These are phyloP conservation scores for Sarocladiaceae sp. DNA, from an alignment of 2,329 filamentous ascomycete genomes.

Conservation along the genomic window DNA sequence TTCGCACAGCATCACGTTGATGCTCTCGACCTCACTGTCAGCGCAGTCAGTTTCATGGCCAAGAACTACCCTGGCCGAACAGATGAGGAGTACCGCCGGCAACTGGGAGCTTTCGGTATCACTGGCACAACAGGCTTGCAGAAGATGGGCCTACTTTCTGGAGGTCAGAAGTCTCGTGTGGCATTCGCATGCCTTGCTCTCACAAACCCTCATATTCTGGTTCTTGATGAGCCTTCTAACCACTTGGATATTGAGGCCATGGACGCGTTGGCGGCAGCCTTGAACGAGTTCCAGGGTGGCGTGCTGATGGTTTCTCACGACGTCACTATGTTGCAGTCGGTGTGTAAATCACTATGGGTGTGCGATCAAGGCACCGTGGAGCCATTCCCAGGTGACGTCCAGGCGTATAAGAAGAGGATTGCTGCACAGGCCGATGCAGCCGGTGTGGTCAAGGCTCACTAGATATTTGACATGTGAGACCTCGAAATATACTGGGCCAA, in stretches of 20 bases:
- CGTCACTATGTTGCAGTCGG: constrained; percentile 95
- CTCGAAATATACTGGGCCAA: neutral
- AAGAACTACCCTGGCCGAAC: constrained; percentile 84
- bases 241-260: constrained; percentile 99
- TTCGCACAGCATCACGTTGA: constrained; percentile 99
- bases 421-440: constrained; percentile 80
- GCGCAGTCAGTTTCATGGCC: constrained; percentile 94
- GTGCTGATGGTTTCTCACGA: constrained; percentile 99
- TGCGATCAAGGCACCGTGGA: constrained; percentile 92
- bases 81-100: constrained; percentile 94
- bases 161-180: constrained; percentile 97
- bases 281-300: constrained; percentile 85
- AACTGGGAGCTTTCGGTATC: constrained; percentile 84
- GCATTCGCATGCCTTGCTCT: constrained; percentile 95
- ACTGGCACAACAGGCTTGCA: constrained; percentile 96
- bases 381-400: constrained; percentile 93
- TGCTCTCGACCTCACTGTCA: constrained; percentile 82
- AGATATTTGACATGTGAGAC: constrained; percentile 8
- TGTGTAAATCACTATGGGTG: constrained; percentile 93
- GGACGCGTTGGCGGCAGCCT: constrained; percentile 84
- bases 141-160: constrained; percentile 90
- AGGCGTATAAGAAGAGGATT: constrained; percentile 97
- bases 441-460: constrained; percentile 74
- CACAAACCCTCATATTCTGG: constrained; percentile 92
- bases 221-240: constrained; percentile 97